Conservation (phyloP, 768 basidiomycete genomes). For the Amanita pallidorosea region DNA sequence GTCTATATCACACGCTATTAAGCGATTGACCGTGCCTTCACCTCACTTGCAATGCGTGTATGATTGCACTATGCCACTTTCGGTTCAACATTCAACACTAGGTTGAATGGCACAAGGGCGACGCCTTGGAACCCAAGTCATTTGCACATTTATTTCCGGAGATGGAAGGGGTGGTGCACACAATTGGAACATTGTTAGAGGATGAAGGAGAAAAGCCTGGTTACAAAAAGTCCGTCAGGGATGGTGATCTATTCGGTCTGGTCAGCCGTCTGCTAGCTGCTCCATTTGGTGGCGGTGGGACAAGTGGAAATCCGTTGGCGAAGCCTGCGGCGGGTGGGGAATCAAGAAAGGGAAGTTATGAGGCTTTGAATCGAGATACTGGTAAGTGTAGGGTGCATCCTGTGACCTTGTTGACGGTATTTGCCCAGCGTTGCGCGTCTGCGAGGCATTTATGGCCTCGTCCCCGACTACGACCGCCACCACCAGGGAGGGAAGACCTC, state of each 20-base stretch:
- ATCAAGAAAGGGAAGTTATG: conserved; percentile 42
- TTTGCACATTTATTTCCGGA: conserved; percentile 60
- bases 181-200: conserved; percentile 85
- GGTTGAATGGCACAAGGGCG: conserved; percentile 84
- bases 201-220: conserved; percentile 27
- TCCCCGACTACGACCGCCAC: conserved; percentile 18
- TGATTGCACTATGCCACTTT: neutral
- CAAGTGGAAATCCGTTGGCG: conserved; percentile 50
- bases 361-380: conserved; percentile 78
- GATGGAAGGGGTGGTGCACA: conserved; percentile 80
- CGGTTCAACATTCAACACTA: conserved; percentile 17
- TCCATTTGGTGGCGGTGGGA: conserved; percentile 21
- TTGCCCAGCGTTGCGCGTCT: conserved; percentile 55
- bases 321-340: conserved; percentile 21
- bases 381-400: conserved; percentile 40
- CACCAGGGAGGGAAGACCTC: conserved; percentile 20
- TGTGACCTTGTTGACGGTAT: conserved; percentile 4
- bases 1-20: conserved; percentile 1
- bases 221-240: conserved; percentile 70
- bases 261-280: conserved; percentile 27
- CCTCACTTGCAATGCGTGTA: neutral
- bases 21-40: neutral
- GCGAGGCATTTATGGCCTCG: conserved; percentile 60
- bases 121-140: conserved; percentile 68
- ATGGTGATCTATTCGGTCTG: conserved; percentile 44